Conservation (phyloP, 108 stramenopile genomes). For the Nannochloropsis salina region DNA sequence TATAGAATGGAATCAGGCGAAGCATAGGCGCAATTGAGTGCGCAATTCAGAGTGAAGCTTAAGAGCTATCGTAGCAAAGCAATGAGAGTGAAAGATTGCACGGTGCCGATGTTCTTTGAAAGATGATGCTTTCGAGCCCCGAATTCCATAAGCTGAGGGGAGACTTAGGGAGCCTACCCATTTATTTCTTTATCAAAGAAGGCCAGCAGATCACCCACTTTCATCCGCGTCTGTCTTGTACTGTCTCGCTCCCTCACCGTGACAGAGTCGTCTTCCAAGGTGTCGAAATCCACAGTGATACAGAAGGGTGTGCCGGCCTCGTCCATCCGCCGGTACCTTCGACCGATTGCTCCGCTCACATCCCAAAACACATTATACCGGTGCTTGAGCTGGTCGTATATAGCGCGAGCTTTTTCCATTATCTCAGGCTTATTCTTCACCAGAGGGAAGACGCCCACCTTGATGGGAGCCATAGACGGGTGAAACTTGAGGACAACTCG, state of each 20-base stretch:
- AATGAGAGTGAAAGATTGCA: too few species aligned
- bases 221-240: constrained; percentile 84
- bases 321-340: constrained; percentile 47
- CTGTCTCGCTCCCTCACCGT: constrained; percentile 90
- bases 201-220: constrained; percentile 66
- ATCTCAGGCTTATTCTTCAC: constrained; percentile 86
- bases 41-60: too few species aligned
- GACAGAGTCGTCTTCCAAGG: constrained; percentile 81
- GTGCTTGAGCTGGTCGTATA: neutral
- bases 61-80: too few species aligned
- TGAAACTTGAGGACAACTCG: constrained; percentile 78
- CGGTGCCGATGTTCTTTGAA: too few species aligned
- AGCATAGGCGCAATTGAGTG: too few species aligned
- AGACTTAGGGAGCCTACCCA: constrained; percentile 20
- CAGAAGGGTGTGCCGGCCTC: constrained; percentile 84
- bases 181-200: constrained; percentile 36
- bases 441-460: constrained; percentile 75
- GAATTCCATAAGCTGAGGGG: too few species aligned
- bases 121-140: too few species aligned
- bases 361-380: constrained; percentile 58
- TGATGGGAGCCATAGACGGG: constrained; percentile 86
- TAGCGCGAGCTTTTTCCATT: constrained; percentile 59
- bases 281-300: constrained; percentile 94
- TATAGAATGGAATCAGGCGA: too few species aligned
- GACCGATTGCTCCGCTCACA: constrained; percentile 81